Evolutionary conservation across 1,284 basidiomycete species (phyloP), one percentile per base, ranked within the genome.

Genomic region (Ganoderma sp.): DNA sequence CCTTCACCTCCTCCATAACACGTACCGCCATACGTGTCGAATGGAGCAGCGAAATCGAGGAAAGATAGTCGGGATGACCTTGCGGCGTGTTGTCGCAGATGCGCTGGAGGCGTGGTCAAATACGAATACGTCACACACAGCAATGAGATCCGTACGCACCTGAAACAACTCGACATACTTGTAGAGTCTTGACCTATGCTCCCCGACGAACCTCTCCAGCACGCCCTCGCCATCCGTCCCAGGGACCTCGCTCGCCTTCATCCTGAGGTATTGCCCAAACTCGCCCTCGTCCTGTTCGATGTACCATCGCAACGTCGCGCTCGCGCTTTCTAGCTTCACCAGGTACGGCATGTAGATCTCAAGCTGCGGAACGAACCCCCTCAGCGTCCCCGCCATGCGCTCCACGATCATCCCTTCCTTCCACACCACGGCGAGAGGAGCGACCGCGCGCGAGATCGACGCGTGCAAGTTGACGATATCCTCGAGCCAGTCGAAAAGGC

Each of bases 311-410:
- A 88, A 78, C 72, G 90, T 80, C 42, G 81, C 78, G 61, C 87
- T 85, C 45, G 91, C 87, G 34, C 84, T 82, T 63, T 90, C 90
- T 58, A 96, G 84, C 60, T 88, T 84, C 17, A 93, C 88, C 3
- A 97, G 80, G 78, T 96, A 97, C 14, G 92, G 90, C 78, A 95
- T 93, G 75, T 97, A 94, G 4, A 93, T 85, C 76, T 95, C 91
- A 48, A 96, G 80, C 59, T 84, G 84, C 0, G 85, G 81, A 19
- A 95, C 83, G 76, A 92, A 91, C 1, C 79, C 76, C 22, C 86
- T 81, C 34, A 96, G 79, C 1, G 82, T 78, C 6, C 87, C 85
- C 9, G 91, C 88, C 34, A 95, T 80, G 22, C 81, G 75, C 67
- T 80, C 78, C 5, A 90, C 81, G 17, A 87, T 65, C 5, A 66